Conservation (phyloP, 2,329 filamentous ascomycete species). For the Ceratocystis destructans region DNA sequence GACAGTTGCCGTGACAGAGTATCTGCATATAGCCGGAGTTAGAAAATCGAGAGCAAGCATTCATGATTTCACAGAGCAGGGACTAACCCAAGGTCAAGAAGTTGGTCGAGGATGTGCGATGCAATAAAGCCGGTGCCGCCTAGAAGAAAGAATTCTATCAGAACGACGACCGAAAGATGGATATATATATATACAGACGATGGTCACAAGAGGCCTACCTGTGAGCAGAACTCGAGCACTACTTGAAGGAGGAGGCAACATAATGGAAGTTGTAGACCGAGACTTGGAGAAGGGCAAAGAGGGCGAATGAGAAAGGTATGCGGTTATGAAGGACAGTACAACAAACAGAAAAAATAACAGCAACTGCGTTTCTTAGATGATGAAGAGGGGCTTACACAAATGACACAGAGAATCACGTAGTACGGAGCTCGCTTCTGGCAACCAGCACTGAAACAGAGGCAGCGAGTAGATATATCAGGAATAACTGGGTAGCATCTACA, state of each 20-base stretch:
- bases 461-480: neutral
- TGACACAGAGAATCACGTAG: neutral
- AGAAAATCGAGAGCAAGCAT: neutral
- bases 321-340: neutral
- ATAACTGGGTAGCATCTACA: neutral
- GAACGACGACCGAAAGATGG: too few relatives aligned
- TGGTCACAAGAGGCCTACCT: neutral
- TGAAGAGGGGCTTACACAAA: neutral
- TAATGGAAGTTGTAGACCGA: neutral
- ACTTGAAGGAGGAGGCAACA: neutral
- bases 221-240: conserved; percentile 8
- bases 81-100: conserved; percentile 26
- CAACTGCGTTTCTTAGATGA: neutral
- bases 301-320: neutral
- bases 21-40: neutral
- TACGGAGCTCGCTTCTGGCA: neutral
- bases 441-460: neutral
- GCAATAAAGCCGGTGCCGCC: conserved; percentile 43
- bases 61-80: neutral
- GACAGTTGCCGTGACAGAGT: conserved; percentile 13
- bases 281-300: too few relatives aligned
- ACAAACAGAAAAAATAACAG: neutral
- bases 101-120: conserved; percentile 36
- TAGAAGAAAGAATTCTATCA: conserved; percentile 19
- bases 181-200: too few relatives aligned